phyloP scores from a whole-genome alignment of 129 eudicot genomes.

The Logfia minima region DNA sequence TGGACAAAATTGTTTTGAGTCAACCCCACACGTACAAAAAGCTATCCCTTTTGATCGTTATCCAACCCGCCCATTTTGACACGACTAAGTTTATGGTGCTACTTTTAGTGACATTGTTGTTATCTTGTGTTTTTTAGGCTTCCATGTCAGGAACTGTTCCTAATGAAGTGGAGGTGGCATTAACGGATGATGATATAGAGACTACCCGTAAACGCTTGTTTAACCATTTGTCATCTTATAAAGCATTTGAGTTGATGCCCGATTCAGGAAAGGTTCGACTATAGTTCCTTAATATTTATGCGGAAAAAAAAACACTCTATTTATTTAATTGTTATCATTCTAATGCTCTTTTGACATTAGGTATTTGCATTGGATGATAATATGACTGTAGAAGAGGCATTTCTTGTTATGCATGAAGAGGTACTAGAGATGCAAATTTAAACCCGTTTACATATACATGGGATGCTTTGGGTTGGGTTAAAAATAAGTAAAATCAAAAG shows the following conservation, averaged over 20 bases:
- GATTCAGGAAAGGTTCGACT: slow-evolving; percentile 64
- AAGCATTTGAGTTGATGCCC: slow-evolving; percentile 61
- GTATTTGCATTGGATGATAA: slow-evolving; percentile 57
- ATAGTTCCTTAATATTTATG: neutral
- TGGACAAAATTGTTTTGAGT: neutral
- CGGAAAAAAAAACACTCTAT: neutral
- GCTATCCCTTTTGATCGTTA: neutral
- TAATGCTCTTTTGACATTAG: slow-evolving; percentile 32
- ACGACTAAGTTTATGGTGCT: neutral
- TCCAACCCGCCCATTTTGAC: neutral
- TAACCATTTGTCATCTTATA: slow-evolving; percentile 48
- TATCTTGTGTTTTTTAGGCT: slow-evolving; percentile 34
- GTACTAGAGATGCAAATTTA: slow-evolving; percentile 24
- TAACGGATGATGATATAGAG: slow-evolving; percentile 43
- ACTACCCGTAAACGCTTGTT: slow-evolving; percentile 47
- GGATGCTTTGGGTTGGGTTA: neutral
- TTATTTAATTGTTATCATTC: neutral
- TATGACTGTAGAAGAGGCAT: slow-evolving; percentile 58
- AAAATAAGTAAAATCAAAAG: neutral
- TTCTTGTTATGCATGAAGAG: slow-evolving; percentile 62
- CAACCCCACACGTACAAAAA: neutral
- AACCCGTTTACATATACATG: neutral
- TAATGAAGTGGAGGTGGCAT: slow-evolving; percentile 28
- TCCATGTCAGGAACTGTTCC: slow-evolving; percentile 44
- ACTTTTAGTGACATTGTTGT: slow-evolving; percentile 2